Evolutionary conservation across 164 flowering plant genomes (phyloP).

Genomic region (Saururus chinensis): DNA sequence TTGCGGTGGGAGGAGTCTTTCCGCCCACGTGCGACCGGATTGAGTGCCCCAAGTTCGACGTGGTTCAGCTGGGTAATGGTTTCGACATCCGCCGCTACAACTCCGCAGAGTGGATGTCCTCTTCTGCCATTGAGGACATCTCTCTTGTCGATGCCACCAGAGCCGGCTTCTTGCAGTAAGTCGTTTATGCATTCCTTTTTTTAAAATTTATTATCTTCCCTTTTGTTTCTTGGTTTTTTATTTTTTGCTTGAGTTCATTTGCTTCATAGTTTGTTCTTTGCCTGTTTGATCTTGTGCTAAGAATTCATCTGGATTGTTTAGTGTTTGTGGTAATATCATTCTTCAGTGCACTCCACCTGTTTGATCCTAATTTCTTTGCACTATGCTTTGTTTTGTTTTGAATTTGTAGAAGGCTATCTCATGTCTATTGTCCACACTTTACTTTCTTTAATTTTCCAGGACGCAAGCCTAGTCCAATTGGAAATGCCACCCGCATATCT

Average conservation of each 20-base stretch:
- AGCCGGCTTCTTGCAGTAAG: constrained; percentile 56
- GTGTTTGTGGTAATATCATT: too few relatives aligned
- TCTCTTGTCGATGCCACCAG: constrained; percentile 65
- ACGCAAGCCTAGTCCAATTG: too few relatives aligned
- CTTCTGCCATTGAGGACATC: constrained; percentile 59
- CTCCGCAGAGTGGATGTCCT: constrained; percentile 57
- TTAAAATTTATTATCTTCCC: too few relatives aligned
- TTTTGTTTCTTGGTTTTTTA: background rate
- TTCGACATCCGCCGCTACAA: constrained; percentile 73
- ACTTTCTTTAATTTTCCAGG: too few relatives aligned
- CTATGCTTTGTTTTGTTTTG: too few relatives aligned
- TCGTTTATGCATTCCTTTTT: background rate
- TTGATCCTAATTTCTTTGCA: background rate
- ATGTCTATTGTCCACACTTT: too few relatives aligned
- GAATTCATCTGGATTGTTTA: background rate
- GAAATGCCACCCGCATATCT: too few relatives aligned
- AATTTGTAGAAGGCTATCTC: too few relatives aligned
- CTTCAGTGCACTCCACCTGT: background rate
- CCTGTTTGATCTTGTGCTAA: too few relatives aligned
- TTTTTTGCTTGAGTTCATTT: background rate
- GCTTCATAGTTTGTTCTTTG: too few relatives aligned
- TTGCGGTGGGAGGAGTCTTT: background rate
- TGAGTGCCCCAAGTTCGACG: constrained; percentile 67
- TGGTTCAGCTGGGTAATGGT: constrained; percentile 41
- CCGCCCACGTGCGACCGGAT: constrained; percentile 66